phyloP scores from a whole-genome alignment of 371 early-diverging fungal species.

The Rhizomucor pusillus region DNA sequence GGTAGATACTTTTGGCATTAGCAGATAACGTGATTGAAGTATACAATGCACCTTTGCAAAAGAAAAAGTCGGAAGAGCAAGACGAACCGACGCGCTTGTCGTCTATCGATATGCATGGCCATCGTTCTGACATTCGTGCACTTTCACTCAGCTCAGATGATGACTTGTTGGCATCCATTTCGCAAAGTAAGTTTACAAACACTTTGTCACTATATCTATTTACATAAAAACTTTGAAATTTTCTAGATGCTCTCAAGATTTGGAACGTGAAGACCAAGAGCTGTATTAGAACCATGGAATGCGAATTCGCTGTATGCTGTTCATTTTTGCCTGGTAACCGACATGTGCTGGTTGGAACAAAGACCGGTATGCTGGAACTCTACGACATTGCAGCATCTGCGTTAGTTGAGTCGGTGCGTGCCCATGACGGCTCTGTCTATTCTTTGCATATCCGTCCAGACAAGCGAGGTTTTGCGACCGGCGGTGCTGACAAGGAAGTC shows the following conservation, averaged over 20 bases:
- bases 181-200: constrained; percentile 57
- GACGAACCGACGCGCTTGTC: constrained; percentile 54
- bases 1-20: constrained; percentile 52
- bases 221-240: too few species aligned
- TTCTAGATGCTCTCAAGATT: constrained; percentile 69
- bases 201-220: constrained; percentile 84
- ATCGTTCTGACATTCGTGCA: constrained; percentile 88
- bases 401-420: constrained; percentile 79
- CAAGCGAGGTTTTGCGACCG: constrained; percentile 85
- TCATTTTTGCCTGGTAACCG: constrained; percentile 91
- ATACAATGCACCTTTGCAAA: constrained; percentile 52
- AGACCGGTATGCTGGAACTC: constrained; percentile 83
- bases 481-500: constrained; percentile 92
- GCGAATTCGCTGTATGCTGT: constrained; percentile 83
- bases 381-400: constrained; percentile 84
- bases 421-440: constrained; percentile 89
- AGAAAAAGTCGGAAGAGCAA: constrained; percentile 44
- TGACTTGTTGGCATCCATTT: constrained; percentile 81
- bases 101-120: constrained; percentile 83
- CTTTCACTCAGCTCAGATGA: constrained; percentile 86
- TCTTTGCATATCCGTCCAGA: constrained; percentile 87
- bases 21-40: constrained; percentile 76
- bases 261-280: constrained; percentile 84
- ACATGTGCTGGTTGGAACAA: constrained; percentile 87
- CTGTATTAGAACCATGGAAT: constrained; percentile 86